Evolutionary conservation across 768 basidiomycete genomes (phyloP), one percentile per base, ranked within the genome.

Genomic region (Mycena olivaceomarginata): DNA sequence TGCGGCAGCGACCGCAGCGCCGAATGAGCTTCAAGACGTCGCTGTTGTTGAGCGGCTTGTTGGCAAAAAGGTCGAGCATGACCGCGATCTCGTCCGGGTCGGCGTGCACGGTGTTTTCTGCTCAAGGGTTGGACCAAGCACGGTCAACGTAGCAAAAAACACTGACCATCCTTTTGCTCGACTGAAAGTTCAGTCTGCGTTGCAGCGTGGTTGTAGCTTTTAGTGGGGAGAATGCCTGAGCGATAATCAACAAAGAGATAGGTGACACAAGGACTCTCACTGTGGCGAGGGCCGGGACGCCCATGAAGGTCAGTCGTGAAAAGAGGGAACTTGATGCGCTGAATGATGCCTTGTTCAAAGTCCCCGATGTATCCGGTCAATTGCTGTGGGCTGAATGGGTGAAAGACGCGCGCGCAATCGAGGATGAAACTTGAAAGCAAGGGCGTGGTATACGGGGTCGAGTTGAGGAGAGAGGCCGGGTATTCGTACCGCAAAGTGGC

Each of bases 161-260:
- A 56, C 53, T 56, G 11, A 56, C 53, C 9, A 22, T 56, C n/a
- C 7, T 56, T 6, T n/a, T 22, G 20, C n/a, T 31, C 31, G 31
- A 31, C 31, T 31, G 8, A 4, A n/a, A n/a, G 5, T 6, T 56
- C 53, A 4, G n/a, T 56, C n/a, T 56, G 53, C n/a, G 53, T 22
- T 6, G n/a, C 53, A 7, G 53, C 53, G n/a, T 56, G n/a, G 8
- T 22, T n/a, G n/a, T 56, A 22, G 9, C n/a, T 48, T 4, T 56
- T 56, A 6, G n/a, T 8, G 11, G n/a, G 53, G 8, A 12, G n/a
- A 10, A n/a, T n/a, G n/a, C 5, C 22, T 56, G 9, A 84, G 96
- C 96, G 72, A 94, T 96, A 83, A 31, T 31, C 31, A 31, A 3
- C 31, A 31, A 31, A 31, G 31, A 31, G 31, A 3, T 31, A 31